Conservation (phyloP, 2,329 filamentous ascomycete genomes). For the Didymella exigua region DNA sequence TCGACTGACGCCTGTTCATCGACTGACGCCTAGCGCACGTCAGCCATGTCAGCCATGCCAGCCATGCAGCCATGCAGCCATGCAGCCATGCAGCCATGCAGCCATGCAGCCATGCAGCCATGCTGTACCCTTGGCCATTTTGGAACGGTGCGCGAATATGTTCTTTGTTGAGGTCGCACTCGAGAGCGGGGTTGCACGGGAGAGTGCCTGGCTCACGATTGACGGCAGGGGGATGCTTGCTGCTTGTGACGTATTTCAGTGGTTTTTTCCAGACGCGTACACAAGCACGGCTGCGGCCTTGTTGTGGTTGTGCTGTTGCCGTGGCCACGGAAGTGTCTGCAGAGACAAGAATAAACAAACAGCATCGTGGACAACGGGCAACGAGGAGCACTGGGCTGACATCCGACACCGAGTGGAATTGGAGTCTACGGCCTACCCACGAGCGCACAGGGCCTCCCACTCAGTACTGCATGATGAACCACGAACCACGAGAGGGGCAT, state of each 20-base stretch:
- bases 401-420: too few species aligned
- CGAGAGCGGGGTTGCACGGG: conserved; percentile 8
- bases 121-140: neutral
- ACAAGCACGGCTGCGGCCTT: neutral
- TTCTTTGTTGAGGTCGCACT: conserved; percentile 1
- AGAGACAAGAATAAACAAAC: neutral
- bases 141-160: neutral
- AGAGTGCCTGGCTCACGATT: neutral
- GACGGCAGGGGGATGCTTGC: conserved; percentile 7
- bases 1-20: neutral
- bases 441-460: neutral
- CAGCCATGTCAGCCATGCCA: too few species aligned
- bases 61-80: too few species aligned
- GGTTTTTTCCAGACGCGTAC: too few species aligned
- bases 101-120: too few species aligned
- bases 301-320: neutral
- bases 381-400: too few species aligned
- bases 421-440: neutral
- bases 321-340: neutral
- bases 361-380: neutral
- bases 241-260: conserved; percentile 11
- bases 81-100: too few species aligned
- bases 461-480: neutral
- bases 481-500: conserved; percentile 3
- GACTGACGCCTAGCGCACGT: neutral